A percentile compares a stretch with the other conserved stretches of the same genome.
phyloP scores from a whole-genome alignment of 2,329 filamentous ascomycete genomes.

The Pseudogymnoascus sp. region DNA sequence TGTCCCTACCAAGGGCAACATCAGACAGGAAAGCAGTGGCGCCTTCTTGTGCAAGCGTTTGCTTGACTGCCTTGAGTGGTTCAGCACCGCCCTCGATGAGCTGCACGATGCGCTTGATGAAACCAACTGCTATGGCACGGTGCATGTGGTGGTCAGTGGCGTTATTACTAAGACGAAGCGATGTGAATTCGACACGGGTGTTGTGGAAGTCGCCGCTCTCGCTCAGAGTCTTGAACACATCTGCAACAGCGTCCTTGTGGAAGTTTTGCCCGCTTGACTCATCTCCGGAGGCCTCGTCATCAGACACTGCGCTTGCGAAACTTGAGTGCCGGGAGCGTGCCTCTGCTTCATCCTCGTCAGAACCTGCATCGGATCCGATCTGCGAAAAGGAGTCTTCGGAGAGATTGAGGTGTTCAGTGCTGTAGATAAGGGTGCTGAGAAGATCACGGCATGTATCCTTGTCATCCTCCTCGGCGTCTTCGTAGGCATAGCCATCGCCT shows the following conservation, averaged over 20 bases:
- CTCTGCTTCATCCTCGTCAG: constrained; percentile 20
- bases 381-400: constrained; percentile 55
- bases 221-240: constrained; percentile 77
- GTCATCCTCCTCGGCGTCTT: constrained; percentile 52
- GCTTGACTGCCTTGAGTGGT: constrained; percentile 55
- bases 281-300: constrained; percentile 40
- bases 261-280: constrained; percentile 50
- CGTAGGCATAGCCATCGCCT: constrained; percentile 56
- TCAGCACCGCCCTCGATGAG: constrained; percentile 51
- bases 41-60: constrained; percentile 47
- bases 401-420: constrained; percentile 28
- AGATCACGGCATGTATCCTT: constrained; percentile 49
- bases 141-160: constrained; percentile 85
- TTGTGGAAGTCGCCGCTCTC: constrained; percentile 71
- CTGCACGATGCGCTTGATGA: constrained; percentile 72
- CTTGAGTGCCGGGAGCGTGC: constrained; percentile 55
- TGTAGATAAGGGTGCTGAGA: constrained; percentile 36
- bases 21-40: constrained; percentile 49
- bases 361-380: constrained; percentile 44
- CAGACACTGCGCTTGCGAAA: constrained; percentile 65
- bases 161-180: constrained; percentile 82
- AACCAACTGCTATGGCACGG: constrained; percentile 74
- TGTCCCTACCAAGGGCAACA: constrained; percentile 55
- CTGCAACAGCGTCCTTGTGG: constrained; percentile 78
- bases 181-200: constrained; percentile 82